Evolutionary conservation across 176 grass and related monocot genomes (phyloP).

Genomic region (Cenchrus purpureus): DNA sequence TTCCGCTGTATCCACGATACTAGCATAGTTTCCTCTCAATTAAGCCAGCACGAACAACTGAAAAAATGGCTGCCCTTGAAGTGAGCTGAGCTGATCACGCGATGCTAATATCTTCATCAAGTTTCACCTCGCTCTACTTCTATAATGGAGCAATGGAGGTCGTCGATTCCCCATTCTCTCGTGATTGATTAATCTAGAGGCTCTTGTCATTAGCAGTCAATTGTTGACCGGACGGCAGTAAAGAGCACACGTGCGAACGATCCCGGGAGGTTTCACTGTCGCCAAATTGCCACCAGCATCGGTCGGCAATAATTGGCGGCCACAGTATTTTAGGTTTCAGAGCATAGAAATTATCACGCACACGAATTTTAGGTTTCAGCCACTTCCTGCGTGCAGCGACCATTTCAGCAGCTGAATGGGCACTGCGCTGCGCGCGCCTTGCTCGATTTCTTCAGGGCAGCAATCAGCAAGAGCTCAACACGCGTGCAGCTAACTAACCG

Average conservation of each 20-base stretch:
- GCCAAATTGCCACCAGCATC: background rate
- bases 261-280: constrained; percentile 9
- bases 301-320: background rate
- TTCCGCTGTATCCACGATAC: background rate
- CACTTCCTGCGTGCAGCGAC: background rate
- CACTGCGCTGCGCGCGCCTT: background rate
- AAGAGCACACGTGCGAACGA: constrained; percentile 34
- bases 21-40: background rate
- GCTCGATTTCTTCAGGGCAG: background rate
- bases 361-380: background rate
- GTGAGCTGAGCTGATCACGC: background rate
- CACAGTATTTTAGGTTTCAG: background rate
- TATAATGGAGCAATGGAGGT: background rate
- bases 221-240: background rate
- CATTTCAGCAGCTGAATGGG: background rate
- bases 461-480: background rate
- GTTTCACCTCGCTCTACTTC: background rate
- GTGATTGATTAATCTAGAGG: background rate
- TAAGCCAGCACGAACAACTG: background rate
- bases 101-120: background rate
- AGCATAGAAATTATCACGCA: background rate
- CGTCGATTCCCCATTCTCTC: background rate
- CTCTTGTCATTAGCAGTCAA: constrained; percentile 5
- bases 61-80: background rate
- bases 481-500: background rate